Evolutionary conservation across 164 flowering plant species (phyloP).

Genomic region (Houttuynia cordata): DNA sequence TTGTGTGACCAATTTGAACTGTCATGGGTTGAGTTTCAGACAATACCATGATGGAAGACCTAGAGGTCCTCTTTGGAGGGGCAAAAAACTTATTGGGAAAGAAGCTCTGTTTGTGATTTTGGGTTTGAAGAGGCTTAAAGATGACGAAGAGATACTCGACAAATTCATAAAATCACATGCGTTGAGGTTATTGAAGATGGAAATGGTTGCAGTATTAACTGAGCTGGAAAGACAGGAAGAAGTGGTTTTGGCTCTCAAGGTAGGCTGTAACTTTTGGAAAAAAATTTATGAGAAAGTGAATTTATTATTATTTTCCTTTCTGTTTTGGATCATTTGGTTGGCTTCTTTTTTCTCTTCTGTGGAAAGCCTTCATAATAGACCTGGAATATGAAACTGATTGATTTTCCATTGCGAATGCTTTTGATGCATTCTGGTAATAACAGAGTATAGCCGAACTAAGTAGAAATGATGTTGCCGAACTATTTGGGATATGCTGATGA

Average conservation of each 20-base stretch:
- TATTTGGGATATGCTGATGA: too few species aligned
- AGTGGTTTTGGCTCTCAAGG: constrained; percentile 59
- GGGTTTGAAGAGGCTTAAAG: constrained; percentile 70
- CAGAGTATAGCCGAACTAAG: too few species aligned
- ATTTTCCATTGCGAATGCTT: too few species aligned
- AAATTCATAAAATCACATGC: constrained; percentile 68
- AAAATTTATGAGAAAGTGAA: too few species aligned
- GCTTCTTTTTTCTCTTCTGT: too few species aligned
- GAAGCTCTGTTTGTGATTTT: constrained; percentile 70
- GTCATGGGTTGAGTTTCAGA: constrained; percentile 3
- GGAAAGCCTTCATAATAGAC: too few species aligned
- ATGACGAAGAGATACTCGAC: constrained; percentile 56
- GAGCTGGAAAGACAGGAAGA: constrained; percentile 89
- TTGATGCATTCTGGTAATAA: too few species aligned
- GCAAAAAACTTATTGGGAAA: constrained; percentile 76
- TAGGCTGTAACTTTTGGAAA: constrained; percentile 8
- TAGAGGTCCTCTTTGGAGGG: constrained; percentile 86
- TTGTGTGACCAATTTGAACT: not conserved
- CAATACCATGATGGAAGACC: constrained; percentile 78
- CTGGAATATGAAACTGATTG: too few species aligned
- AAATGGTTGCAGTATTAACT: constrained; percentile 59
- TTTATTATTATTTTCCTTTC: too few species aligned
- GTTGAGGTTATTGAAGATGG: constrained; percentile 71
- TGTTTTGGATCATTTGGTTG: too few species aligned
- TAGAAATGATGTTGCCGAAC: too few species aligned